Base-by-base conservation (phyloP, 225 moss, liverwort and hornwort species). In the Antitrichia curtipendula region DNA sequence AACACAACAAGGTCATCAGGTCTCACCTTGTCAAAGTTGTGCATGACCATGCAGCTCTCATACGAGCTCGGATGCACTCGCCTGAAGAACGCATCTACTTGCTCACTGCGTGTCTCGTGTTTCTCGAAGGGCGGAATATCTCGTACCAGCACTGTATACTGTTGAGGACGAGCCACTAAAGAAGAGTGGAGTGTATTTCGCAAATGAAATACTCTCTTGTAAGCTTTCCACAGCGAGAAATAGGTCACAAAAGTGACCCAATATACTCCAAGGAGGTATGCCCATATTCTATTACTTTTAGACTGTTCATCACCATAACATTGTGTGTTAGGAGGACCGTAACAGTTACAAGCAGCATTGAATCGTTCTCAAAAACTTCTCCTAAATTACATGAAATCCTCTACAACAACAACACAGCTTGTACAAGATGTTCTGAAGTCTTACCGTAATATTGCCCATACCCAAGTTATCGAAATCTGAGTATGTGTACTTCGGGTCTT, bases 401-500 rank as follows among this genome's bases (percentile, higher is more conserved):
- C 53, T 45, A 15, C 19, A 69, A 9, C 34, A 52, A 59, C 68
- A 61, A n/a, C 31, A 40, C 2, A 78, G 47, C 28, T 53, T 34
- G 38, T 7, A 82, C 53, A 10, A 47, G 9, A 32, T 31, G 38
- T 43, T 47, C 49, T 16, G 65, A 60, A n/a, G 34, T 50, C 82
- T 78, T 62, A 98, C 98, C 94, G 84, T 45, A 58, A 98, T 78
- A 73, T 98, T 98, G 19, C 95, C 91, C 98, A 98, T 96, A n/a
- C 95, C 90, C 89, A 97, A 73, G 69, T 96, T 78, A 75, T 98
- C 98, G 21, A 98, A 89, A 15, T 47, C 17, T 43, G 84, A 76
- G 88, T 94, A 87, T n/a, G 86, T 68, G 85, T 83, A 50, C 73
- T 59, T 65, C 21, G 56, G 22, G 38, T 41, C 28, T 81, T 28